phyloP scores from a whole-genome alignment of 1,139 yeast genomes.

The Saccharomyces hybrid region DNA sequence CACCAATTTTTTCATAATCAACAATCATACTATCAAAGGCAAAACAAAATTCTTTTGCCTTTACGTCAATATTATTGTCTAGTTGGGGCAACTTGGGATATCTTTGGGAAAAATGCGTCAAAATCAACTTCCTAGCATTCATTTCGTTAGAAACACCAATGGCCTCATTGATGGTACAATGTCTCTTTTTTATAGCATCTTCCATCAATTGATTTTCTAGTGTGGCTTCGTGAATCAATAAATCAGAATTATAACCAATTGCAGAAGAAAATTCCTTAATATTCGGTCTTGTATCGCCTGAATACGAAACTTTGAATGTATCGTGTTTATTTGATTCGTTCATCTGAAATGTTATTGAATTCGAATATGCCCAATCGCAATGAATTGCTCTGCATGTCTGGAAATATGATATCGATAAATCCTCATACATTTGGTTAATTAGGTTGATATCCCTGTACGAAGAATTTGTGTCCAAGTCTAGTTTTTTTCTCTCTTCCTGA shows the following conservation, averaged over 20 bases:
- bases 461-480: conserved; percentile 26
- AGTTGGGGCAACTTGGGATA: conserved; percentile 58
- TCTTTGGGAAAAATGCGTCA: conserved; percentile 91
- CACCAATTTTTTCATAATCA: conserved; percentile 38
- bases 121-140: conserved; percentile 62
- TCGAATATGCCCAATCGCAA: conserved; percentile 78
- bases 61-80: conserved; percentile 25
- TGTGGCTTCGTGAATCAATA: conserved; percentile 88
- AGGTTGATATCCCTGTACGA: conserved; percentile 19
- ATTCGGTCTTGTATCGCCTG: conserved; percentile 93
- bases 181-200: conserved; percentile 78
- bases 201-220: conserved; percentile 71
- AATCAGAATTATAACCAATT: conserved; percentile 62
- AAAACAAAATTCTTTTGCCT: conserved; percentile 36
- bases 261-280: conserved; percentile 44
- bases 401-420: conserved; percentile 34
- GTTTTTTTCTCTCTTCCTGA: conserved; percentile 31
- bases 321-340: conserved; percentile 20
- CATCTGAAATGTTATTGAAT: conserved; percentile 44
- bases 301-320: conserved; percentile 66
- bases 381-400: conserved; percentile 72
- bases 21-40: conserved; percentile 61
- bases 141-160: conserved; percentile 58
- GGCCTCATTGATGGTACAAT: conserved; percentile 89
- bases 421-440: conserved; percentile 26